phyloP scores from a whole-genome alignment of 441 rosid species.

The Cnidoscolus chayamansa region DNA sequence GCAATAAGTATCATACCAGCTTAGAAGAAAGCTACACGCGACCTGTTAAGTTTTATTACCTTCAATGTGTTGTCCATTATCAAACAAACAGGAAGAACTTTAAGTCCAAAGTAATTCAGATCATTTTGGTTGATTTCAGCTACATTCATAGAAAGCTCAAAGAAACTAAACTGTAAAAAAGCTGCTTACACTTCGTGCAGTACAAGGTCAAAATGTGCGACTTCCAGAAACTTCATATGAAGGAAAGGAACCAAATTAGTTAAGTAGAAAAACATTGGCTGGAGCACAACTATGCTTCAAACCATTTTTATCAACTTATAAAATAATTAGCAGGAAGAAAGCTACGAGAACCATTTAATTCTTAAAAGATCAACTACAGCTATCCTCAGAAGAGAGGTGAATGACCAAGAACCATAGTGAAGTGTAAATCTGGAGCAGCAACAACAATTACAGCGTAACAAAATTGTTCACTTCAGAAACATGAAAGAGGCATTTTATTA shows the following conservation, averaged over 20 bases:
- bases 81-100: not conserved
- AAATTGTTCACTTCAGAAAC: not conserved
- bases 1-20: not conserved
- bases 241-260: not conserved
- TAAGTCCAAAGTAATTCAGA: not conserved
- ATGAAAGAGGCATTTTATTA: not conserved
- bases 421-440: not conserved
- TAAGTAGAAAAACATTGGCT: not conserved
- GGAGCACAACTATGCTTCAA: not conserved
- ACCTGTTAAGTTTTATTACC: not conserved
- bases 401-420: not conserved
- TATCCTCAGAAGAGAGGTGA: not conserved
- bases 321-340: too few species aligned
- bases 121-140: not conserved
- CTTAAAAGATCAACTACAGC: not conserved
- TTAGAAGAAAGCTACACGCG: not conserved
- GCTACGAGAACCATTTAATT: too few species aligned
- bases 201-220: not conserved
- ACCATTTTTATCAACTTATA: not conserved
- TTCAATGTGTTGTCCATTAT: not conserved
- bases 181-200: not conserved
- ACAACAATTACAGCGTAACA: not conserved
- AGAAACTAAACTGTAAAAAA: not conserved
- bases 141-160: too few species aligned
- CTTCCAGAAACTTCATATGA: conserved; percentile 1